Evolutionary conservation across 2,329 filamentous ascomycete species (phyloP).

Genomic region (Thelonectria discophora): DNA sequence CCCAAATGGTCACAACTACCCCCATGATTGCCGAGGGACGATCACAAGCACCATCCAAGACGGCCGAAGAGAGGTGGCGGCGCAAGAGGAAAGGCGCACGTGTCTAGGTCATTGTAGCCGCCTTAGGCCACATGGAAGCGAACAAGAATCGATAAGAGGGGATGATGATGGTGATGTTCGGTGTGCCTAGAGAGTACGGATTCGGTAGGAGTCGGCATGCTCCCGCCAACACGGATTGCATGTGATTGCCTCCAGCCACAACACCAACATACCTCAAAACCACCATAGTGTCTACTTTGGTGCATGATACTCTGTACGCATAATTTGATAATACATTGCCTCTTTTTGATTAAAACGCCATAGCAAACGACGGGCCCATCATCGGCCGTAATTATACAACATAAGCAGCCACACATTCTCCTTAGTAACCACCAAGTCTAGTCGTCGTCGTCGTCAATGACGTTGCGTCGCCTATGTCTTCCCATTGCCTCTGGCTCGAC

Average conservation of each 20-base stretch:
- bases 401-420: not conserved
- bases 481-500: slow-evolving; percentile 58
- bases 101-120: slow-evolving; percentile 35
- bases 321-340: not conserved
- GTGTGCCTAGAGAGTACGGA: too few relatives aligned
- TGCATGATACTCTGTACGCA: not conserved
- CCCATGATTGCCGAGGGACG: slow-evolving; percentile 52
- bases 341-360: slow-evolving; percentile 20
- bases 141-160: slow-evolving; percentile 5
- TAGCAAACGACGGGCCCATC: not conserved
- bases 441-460: slow-evolving; percentile 70
- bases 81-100: slow-evolving; percentile 31
- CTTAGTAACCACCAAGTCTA: slow-evolving; percentile 38
- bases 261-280: slow-evolving; percentile 11
- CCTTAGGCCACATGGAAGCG: slow-evolving; percentile 27
- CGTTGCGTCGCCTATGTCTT: slow-evolving; percentile 61
- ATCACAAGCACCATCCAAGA: slow-evolving; percentile 44
- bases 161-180: slow-evolving; percentile 22
- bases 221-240: slow-evolving; percentile 29
- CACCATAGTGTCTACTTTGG: not conserved
- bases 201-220: too few relatives aligned
- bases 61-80: slow-evolving; percentile 20
- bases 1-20: slow-evolving; percentile 60
- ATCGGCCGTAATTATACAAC: slow-evolving; percentile 12
- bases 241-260: slow-evolving; percentile 43